A percentile compares a stretch with the other conserved stretches of the same genome.
These are phyloP conservation scores for Gleditsia sinensis DNA, from an alignment of 306 rosid species.

Conservation along the genomic window DNA sequence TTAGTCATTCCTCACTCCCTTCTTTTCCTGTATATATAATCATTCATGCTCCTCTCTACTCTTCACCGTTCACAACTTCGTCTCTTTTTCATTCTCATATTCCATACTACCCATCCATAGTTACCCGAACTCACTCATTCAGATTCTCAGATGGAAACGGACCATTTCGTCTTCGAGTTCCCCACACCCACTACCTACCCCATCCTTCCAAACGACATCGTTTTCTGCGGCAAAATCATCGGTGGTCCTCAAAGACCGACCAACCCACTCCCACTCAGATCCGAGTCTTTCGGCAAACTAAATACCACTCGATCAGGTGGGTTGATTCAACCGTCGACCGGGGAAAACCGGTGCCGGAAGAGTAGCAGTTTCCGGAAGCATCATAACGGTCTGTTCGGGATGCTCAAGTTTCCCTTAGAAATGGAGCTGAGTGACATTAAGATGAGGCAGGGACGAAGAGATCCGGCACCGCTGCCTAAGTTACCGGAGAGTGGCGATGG, in stretches of 20 bases:
- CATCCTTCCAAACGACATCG: conserved; percentile 22
- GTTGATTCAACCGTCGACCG: neutral
- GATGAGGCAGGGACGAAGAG: conserved; percentile 41
- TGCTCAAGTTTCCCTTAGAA: conserved; percentile 43
- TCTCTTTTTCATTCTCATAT: no score
- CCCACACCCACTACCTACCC: neutral
- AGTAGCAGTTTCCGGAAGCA: conserved; percentile 19
- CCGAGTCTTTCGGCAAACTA: neutral
- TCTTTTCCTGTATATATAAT: neutral
- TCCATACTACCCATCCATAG: no score
- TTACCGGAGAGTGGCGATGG: neutral
- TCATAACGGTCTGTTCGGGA: conserved; percentile 31
- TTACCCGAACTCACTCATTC: neutral
- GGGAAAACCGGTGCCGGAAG: conserved; percentile 18
- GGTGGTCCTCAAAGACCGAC: neutral
- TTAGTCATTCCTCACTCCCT: neutral
- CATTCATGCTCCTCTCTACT: neutral
- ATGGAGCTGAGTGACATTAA: conserved; percentile 48
- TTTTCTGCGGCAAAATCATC: conserved; percentile 44
- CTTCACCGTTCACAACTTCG: neutral
- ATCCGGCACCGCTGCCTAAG: conserved; percentile 4
- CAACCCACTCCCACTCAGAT: neutral
- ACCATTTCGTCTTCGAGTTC: conserved; percentile 39
- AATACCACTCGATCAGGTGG: neutral
- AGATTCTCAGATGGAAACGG: neutral